Conservation (phyloP, 768 basidiomycete species). For the Clavulina sp. region DNA sequence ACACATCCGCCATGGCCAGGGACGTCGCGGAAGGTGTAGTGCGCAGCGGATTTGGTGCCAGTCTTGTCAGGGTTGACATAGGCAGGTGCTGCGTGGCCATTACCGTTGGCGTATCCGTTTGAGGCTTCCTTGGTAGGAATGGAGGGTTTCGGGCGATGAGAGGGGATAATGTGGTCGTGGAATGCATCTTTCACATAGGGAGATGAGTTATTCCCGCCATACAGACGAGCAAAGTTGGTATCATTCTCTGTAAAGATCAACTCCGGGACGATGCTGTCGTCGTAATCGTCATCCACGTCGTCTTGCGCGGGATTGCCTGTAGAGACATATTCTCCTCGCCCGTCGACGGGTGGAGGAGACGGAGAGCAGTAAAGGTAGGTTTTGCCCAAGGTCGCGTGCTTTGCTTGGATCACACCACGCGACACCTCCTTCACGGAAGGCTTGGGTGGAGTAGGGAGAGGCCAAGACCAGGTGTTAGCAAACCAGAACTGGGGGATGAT, state of each 20-base stretch:
- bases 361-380: slow-evolving; percentile 78
- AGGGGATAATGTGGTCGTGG: slow-evolving; percentile 88
- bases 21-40: slow-evolving; percentile 74
- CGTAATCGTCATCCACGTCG: slow-evolving; percentile 37
- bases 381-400: slow-evolving; percentile 57
- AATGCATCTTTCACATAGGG: slow-evolving; percentile 91
- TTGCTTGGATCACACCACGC: slow-evolving; percentile 42
- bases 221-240: slow-evolving; percentile 84
- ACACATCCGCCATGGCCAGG: slow-evolving; percentile 87
- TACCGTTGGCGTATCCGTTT: slow-evolving; percentile 5
- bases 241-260: slow-evolving; percentile 95
- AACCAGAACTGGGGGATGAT: slow-evolving; percentile 94
- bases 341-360: slow-evolving; percentile 69
- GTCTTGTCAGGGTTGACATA: slow-evolving; percentile 76
- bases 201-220: slow-evolving; percentile 69
- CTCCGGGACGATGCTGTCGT: slow-evolving; percentile 59
- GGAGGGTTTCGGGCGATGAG: slow-evolving; percentile 43
- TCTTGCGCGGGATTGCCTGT: slow-evolving; percentile 2
- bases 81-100: slow-evolving; percentile 1
- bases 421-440: slow-evolving; percentile 37
- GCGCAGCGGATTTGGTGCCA: slow-evolving; percentile 88
- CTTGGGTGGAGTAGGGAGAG: slow-evolving; percentile 28
- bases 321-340: slow-evolving; percentile 30
- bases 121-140: slow-evolving; percentile 9
- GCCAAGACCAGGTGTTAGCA: slow-evolving; percentile 98